Evolutionary conservation across 192 early-diverging fungal genomes (phyloP), one percentile per base, ranked within the genome.

Genomic region (Coemansia sp.): DNA sequence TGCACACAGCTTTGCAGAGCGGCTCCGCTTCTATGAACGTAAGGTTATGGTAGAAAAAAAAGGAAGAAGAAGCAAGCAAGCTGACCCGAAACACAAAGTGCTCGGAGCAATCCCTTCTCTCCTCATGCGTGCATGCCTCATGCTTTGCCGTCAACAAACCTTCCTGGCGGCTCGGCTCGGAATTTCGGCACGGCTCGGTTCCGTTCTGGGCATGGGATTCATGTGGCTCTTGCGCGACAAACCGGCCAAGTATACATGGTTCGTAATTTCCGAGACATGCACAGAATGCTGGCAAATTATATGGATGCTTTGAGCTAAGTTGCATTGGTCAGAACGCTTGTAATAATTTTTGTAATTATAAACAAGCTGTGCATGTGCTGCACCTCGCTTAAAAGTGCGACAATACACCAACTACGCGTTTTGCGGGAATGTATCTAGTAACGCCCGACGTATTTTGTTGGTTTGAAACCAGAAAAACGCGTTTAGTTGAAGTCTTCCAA

Each of bases 101-200:
- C 19, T 21, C 8, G 18, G 18, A 19, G 43, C 43, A 6, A 44
- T 44, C 19, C 43, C 19, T n/a, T 44, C 43, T 19, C 1, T 21
- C n/a, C 43, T 21, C 43, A 44, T 44, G 43, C 43, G 43, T 44
- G 43, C 43, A 44, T n/a, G 43, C 43, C 43, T n/a, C n/a, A n/a
- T 44, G 43, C 18, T 44, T 44, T 44, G 19, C 19, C 7, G 16
- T 44, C 18, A 19, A 19, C 43, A n/a, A 19, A 44, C 5, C 18
- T 40, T 11, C 40, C 35, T 44, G 43, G 18, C 18, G 43, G 43
- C 43, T 44, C 43, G 43, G 16, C 43, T 44, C 19, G 43, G 43
- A 16, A 4, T 22, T 7, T n/a, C 43, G 43, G 19, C 43, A 18
- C 43, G 43, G 43, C 43, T 44, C 43, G 43, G 6, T 7, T 40